Percentiles rank a stretch among this genome's conserved stretches.
These are phyloP conservation scores for Stephania yunnanensis DNA, from an alignment of 164 flowering plant genomes.

Conservation along the genomic window DNA sequence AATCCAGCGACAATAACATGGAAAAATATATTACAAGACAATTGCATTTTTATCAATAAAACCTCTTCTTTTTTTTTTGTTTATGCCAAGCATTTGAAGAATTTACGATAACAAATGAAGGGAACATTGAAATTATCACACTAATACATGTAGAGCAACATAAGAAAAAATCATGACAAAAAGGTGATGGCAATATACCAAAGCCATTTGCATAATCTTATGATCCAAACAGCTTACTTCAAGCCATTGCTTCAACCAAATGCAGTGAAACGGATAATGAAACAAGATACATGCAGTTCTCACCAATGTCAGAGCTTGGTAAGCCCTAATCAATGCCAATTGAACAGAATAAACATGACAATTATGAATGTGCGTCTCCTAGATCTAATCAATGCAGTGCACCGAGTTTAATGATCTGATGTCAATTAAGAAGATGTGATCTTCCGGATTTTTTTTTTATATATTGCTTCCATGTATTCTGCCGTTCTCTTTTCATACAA, in stretches of 20 bases:
- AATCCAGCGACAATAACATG: neutral
- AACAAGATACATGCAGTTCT: neutral
- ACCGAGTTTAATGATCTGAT: neutral
- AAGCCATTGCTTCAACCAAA: neutral
- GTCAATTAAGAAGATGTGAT: no score
- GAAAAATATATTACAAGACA: neutral
- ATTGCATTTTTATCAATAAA: no score
- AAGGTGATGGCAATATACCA: neutral
- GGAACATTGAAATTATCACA: neutral
- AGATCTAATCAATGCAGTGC: neutral
- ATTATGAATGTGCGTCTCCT: neutral
- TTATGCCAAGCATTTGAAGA: neutral
- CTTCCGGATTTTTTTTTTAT: no score
- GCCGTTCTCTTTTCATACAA: no score
- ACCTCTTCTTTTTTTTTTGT: neutral
- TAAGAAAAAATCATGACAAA: neutral
- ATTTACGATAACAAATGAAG: neutral
- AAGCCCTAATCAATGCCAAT: neutral
- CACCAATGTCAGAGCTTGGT: neutral
- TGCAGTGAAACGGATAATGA: neutral
- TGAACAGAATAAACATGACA: neutral
- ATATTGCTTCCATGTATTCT: no score
- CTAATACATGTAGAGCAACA: neutral
- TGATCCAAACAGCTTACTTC: neutral
- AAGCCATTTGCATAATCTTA: neutral